Evolutionary conservation across 345 rosid species (phyloP), one percentile per base, ranked within the genome.

Genomic region (Citrus cavaleriei): DNA sequence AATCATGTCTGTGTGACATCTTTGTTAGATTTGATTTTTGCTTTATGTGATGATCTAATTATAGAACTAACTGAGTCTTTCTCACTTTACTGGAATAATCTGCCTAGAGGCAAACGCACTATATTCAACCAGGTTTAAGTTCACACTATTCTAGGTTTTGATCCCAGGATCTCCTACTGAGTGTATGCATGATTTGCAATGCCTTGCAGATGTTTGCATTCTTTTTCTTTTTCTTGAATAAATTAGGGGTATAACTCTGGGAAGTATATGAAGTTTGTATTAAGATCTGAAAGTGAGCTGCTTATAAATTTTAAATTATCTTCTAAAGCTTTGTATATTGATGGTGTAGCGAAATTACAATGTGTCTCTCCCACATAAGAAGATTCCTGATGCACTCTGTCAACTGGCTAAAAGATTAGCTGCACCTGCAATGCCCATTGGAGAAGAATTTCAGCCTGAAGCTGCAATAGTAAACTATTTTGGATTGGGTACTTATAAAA

Each of bases 401-500:
- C 90, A 83, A 77, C 87, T 96, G 75, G 93, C 97, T 65, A 93
- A 85, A 87, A 88, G 60, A 72, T 81, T 91, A 80, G 97, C 99
- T 6, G 80, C 88, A 77, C 88, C 95, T 72, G 97, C 98, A 68
- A 90, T 91, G 95, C 91, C 92, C 40, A 21, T 6, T 5, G 90
- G 97, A 65, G 97, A 92, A 85, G 93, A 93, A 78, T 96, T 96
- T 62, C 85, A 54, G 79, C 97, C 98, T 7, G 97, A 96, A 87
- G 99, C 85, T 82, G 97, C 97, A 3, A 96, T 94, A 62, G 95
- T 95, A 55, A 95, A 95, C 84, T 95, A 93, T 79, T 95, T 93
- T 77, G 94, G 91, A 37, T 82, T 78, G 85, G 97, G 97, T 96
- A 84, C 73, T 32, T 65, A 64, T 16, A 12, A 64, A 61, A 10